phyloP scores from a whole-genome alignment of 1,284 basidiomycete genomes.

The Cystobasidium sp. region DNA sequence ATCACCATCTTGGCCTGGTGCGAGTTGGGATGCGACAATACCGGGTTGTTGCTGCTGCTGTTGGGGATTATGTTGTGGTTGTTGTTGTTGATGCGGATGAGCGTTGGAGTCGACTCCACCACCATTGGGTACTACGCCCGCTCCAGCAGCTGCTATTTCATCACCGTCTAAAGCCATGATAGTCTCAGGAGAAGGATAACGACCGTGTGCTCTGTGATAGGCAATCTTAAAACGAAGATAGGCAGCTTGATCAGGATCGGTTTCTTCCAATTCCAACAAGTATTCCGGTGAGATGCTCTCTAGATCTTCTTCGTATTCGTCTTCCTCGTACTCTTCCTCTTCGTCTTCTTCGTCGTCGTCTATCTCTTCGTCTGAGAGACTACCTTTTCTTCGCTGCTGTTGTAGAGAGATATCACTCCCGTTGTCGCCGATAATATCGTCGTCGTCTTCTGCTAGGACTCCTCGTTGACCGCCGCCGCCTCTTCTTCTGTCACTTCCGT shows the following conservation, averaged over 20 bases:
- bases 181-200: background rate
- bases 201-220: too few relatives aligned
- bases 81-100: slow-evolving; percentile 32
- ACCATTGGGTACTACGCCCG: background rate
- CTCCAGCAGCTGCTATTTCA: background rate
- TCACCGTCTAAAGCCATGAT: slow-evolving; percentile 27
- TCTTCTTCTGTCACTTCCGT: slow-evolving; percentile 10
- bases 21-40: slow-evolving; percentile 29
- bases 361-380: slow-evolving; percentile 3
- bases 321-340: slow-evolving; percentile 20
- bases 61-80: slow-evolving; percentile 7
- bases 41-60: slow-evolving; percentile 34
- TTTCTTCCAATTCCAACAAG: background rate
- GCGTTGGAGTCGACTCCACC: slow-evolving; percentile 5
- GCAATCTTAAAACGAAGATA: too few relatives aligned
- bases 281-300: background rate
- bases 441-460: background rate
- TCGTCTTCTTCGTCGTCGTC: slow-evolving; percentile 24
- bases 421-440: background rate
- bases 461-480: slow-evolving; percentile 4
- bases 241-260: background rate
- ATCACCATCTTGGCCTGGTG: slow-evolving; percentile 26
- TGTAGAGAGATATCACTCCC: background rate
- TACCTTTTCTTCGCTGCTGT: background rate
- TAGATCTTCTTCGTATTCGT: slow-evolving; percentile 6